Evolutionary conservation across 768 basidiomycete species (phyloP).

Genomic region (Suillus discolor): DNA sequence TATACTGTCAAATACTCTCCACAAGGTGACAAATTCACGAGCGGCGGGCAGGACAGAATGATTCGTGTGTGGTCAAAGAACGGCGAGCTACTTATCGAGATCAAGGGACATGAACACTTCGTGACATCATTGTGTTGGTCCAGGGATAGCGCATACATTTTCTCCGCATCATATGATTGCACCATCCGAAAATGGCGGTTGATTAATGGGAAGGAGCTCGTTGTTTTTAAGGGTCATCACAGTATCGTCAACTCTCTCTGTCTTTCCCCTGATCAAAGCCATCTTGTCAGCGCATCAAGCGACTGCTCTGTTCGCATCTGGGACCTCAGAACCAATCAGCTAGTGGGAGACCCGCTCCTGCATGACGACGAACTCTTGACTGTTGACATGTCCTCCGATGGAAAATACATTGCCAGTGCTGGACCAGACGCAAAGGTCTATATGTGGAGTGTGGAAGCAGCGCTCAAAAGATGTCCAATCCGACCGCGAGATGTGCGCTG

Average conservation of each 20-base stretch:
- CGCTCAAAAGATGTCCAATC: background rate
- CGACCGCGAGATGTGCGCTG: background rate
- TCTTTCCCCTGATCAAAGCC: background rate
- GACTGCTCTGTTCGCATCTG: slow-evolving; percentile 1
- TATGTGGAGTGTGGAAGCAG: slow-evolving; percentile 71
- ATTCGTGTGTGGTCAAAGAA: background rate
- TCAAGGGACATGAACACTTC: background rate
- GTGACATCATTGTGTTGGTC: background rate
- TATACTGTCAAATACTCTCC: background rate
- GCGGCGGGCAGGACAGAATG: background rate
- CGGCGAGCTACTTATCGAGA: background rate
- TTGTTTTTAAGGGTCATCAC: background rate
- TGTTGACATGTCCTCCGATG: slow-evolving; percentile 79
- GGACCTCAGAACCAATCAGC: background rate
- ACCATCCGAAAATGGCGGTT: background rate
- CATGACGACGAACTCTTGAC: slow-evolving; percentile 81
- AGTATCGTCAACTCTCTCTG: background rate
- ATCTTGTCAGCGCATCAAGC: background rate
- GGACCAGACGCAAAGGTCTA: slow-evolving; percentile 77
- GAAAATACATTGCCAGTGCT: slow-evolving; percentile 76
- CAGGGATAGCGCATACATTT: background rate
- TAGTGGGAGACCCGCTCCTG: slow-evolving; percentile 46
- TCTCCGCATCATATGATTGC: background rate
- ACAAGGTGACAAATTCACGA: background rate
- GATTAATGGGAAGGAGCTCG: background rate